Conservation (phyloP, 2,329 filamentous ascomycete genomes). For the Xylaria sp. region DNA sequence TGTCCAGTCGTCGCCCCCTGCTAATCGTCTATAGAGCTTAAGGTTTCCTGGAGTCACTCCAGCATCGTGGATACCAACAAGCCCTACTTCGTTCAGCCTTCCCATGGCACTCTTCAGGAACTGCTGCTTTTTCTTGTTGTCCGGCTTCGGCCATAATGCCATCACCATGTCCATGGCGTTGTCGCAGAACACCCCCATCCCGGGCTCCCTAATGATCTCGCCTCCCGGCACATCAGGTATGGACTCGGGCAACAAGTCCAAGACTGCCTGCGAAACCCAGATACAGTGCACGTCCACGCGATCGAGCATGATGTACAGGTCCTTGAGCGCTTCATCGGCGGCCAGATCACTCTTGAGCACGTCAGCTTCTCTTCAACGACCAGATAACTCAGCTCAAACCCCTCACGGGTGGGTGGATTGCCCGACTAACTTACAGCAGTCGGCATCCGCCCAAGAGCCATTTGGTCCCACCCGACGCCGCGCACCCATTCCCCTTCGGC, state of each 20-base stretch:
- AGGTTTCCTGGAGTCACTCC: conserved; percentile 61
- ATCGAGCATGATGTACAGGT: conserved; percentile 69
- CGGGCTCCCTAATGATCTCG: conserved; percentile 63
- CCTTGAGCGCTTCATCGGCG: conserved; percentile 52
- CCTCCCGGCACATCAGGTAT: conserved; percentile 62
- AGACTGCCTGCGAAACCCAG: conserved; percentile 67
- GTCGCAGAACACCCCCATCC: conserved; percentile 71
- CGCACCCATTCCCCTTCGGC: conserved; percentile 62
- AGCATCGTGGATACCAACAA: conserved; percentile 72
- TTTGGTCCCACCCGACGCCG: conserved; percentile 73
- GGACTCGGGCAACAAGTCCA: conserved; percentile 59
- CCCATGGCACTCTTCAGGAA: conserved; percentile 64
- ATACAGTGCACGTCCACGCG: conserved; percentile 71
- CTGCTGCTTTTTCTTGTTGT: conserved; percentile 51
- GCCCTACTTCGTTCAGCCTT: conserved; percentile 64
- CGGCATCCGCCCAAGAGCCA: conserved; percentile 65
- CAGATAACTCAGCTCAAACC: not conserved
- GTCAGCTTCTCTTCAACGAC: conserved; percentile 11
- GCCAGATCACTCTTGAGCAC: conserved; percentile 55
- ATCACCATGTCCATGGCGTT: conserved; percentile 69
- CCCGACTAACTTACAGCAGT: conserved; percentile 54
- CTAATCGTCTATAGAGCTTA: conserved; percentile 56
- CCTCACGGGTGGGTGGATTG: not conserved
- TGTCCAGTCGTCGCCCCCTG: conserved; percentile 55
- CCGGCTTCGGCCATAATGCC: conserved; percentile 59